A percentile compares a stretch with the other conserved stretches of the same genome.
phyloP scores from a whole-genome alignment of 2,329 filamentous ascomycete genomes.

The Colletotrichum orchidophilum region DNA sequence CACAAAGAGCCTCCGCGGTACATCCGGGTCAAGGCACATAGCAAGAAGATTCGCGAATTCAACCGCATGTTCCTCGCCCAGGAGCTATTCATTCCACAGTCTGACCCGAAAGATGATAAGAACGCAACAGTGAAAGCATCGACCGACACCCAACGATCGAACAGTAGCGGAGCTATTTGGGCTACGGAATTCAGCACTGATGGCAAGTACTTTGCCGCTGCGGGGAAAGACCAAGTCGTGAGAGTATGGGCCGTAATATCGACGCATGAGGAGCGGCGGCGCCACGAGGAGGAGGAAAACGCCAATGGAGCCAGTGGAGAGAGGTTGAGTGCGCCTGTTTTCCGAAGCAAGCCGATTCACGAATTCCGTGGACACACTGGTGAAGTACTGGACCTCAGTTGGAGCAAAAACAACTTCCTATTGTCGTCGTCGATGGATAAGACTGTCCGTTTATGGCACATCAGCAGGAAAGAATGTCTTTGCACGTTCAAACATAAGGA shows the following conservation, averaged over 20 bases:
- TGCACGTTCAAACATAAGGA: slow-evolving; percentile 96
- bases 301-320: slow-evolving; percentile 59
- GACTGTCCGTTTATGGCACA: slow-evolving; percentile 93
- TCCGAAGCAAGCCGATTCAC: slow-evolving; percentile 78
- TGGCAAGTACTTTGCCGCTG: slow-evolving; percentile 90
- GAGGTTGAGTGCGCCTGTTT: slow-evolving; percentile 88
- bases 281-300: slow-evolving; percentile 75
- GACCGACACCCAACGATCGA: slow-evolving; percentile 36
- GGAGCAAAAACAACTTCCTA: slow-evolving; percentile 99
- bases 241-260: slow-evolving; percentile 90
- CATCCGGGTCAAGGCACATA: slow-evolving; percentile 82
- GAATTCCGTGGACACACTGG: slow-evolving; percentile 87
- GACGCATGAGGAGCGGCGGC: slow-evolving; percentile 79
- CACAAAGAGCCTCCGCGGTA: slow-evolving; percentile 92
- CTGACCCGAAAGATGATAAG: slow-evolving; percentile 8
- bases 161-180: slow-evolving; percentile 78
- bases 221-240: slow-evolving; percentile 86
- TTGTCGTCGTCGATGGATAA: slow-evolving; percentile 98
- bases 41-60: slow-evolving; percentile 85
- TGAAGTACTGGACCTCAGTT: slow-evolving; percentile 90
- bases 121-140: slow-evolving; percentile 51
- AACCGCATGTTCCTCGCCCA: slow-evolving; percentile 91
- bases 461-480: slow-evolving; percentile 84
- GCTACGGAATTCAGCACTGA: slow-evolving; percentile 92
- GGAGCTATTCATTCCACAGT: slow-evolving; percentile 65